Evolutionary conservation across 495 filamentous ascomycete species (phyloP), one percentile per base, ranked within the genome.

Genomic region (Hypoxylon lenormandii): DNA sequence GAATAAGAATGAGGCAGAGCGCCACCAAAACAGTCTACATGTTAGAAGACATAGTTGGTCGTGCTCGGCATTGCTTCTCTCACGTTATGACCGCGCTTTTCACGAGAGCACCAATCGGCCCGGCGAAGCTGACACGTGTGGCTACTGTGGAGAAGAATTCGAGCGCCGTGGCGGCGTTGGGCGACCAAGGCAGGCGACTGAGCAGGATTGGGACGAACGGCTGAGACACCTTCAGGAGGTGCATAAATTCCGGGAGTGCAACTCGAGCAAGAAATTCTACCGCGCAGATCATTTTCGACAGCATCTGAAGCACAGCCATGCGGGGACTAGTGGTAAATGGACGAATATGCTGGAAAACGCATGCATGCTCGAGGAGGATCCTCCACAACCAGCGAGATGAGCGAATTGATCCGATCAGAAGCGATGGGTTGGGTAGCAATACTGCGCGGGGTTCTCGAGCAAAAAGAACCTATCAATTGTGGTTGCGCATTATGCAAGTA

Each of bases 1-100:
- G 79, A 98, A 98, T 81, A 98, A 98, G 78, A 98, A 98, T 66
- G 95, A 98, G 81, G 95, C 95, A 5, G 95, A 98, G 77, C 88
- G 95, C 15, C 95, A 98, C 76, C 95, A 97, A 74, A 98, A 98
- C 66, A 97, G 93, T 1, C 88, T 98, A 13, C 95, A 98, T 77
- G 87, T 98, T 5, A 88, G 95, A 42, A 89, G 90, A n/a, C 92
- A 98, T 79, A 97, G 93, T 38, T 98, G 95, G 95, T 97, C 94
- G 1, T 98, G 95, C 77, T 93, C 92, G 11, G 92, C 93, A 0
- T 83, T 98, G n/a, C 62, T 74, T 30, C 43, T 72, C 16, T 82
- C 87, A 7, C 80, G 85, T 23, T 92, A 86, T 69, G 85, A 92
- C 66, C 87, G 89, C 5, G 95, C 93, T 7, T 98, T 97, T 76